A percentile compares a stretch with the other conserved stretches of the same genome.
Evolutionary conservation across 495 filamentous ascomycete genomes (phyloP).

Genomic region (Rostrohypoxylon terebratum): DNA sequence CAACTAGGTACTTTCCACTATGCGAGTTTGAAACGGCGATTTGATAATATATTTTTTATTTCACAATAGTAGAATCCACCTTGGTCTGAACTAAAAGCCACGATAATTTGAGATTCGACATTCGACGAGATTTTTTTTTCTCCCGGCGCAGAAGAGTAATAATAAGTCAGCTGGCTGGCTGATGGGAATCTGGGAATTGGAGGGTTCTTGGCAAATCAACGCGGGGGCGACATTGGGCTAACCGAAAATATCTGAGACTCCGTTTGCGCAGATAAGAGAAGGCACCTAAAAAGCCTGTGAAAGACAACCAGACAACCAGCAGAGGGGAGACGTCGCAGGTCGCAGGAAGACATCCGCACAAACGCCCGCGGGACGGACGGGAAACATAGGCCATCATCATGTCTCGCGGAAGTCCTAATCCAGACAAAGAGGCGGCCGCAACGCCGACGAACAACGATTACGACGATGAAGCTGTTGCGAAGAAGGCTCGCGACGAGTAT

Average conservation of each 20-base stretch:
- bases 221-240: slow-evolving; percentile 28
- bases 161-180: slow-evolving; percentile 37
- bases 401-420: slow-evolving; percentile 29
- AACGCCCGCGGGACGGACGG: slow-evolving; percentile 30
- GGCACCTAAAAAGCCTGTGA: neutral
- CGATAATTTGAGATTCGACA: slow-evolving; percentile 13
- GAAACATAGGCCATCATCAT: slow-evolving; percentile 15
- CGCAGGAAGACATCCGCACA: neutral
- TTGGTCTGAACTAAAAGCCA: neutral
- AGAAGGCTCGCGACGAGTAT: slow-evolving; percentile 39
- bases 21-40: slow-evolving; percentile 21
- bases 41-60: too few species aligned
- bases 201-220: slow-evolving; percentile 27
- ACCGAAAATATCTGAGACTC: slow-evolving; percentile 5
- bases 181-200: neutral
- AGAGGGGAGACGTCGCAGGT: neutral
- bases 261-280: slow-evolving; percentile 5
- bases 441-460: slow-evolving; percentile 17
- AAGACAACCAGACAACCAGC: neutral
- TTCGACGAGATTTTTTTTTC: neutral
- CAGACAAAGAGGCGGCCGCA: slow-evolving; percentile 6
- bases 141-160: neutral
- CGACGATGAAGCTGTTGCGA: slow-evolving; percentile 23
- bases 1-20: slow-evolving; percentile 14
- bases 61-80: neutral